Evolutionary conservation across 1,139 yeast species (phyloP).

Genomic region (Casaregolazyma lundiana): DNA sequence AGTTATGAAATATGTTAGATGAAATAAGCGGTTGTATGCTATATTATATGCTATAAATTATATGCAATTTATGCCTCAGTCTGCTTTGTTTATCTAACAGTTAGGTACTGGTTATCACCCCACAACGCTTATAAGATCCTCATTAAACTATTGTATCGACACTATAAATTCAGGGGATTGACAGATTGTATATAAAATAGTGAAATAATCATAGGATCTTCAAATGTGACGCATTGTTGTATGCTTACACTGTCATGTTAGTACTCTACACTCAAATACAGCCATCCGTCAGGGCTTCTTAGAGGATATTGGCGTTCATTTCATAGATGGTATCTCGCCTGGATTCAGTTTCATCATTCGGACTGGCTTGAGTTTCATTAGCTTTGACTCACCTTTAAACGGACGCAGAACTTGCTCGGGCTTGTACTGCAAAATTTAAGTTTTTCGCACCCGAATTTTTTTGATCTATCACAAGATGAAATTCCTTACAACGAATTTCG

Average conservation of each 20-base stretch:
- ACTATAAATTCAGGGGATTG: constrained; percentile 30
- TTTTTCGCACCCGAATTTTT: neutral
- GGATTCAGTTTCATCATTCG: constrained; percentile 1
- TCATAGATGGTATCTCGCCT: constrained; percentile 12
- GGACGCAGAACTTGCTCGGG: neutral
- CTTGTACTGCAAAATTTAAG: constrained; percentile 4
- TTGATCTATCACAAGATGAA: constrained; percentile 50
- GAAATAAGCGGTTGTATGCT: no score
- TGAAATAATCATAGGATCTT: constrained; percentile 23
- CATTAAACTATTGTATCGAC: neutral
- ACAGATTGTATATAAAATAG: constrained; percentile 25
- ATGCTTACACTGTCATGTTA: constrained; percentile 9
- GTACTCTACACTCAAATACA: neutral
- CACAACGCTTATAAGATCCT: neutral
- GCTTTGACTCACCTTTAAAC: neutral
- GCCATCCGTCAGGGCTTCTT: constrained; percentile 28
- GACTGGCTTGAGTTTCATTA: neutral
- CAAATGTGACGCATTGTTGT: constrained; percentile 2
- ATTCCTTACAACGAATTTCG: constrained; percentile 89
- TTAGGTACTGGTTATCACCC: no score
- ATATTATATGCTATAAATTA: no score
- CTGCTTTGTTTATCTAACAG: no score
- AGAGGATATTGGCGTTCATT: constrained; percentile 25
- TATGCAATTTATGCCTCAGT: no score
- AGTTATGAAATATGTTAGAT: no score